Percentiles rank a stretch among this genome's conserved stretches.
Evolutionary conservation across 306 rosid species (phyloP).

Genomic region (Cicer yamashitae): DNA sequence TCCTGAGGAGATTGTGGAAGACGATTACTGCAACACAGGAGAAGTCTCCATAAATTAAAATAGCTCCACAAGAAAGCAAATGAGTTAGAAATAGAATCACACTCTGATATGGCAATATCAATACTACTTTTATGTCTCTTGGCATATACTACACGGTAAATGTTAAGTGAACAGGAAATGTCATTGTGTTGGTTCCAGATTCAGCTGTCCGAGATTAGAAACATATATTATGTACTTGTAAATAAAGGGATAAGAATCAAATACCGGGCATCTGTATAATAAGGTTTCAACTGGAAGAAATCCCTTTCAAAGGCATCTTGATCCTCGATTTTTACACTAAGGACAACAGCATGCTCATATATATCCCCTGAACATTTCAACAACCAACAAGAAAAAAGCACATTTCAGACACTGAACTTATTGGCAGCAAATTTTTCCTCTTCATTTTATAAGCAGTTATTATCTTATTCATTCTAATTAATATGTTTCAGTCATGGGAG

Average conservation of each 20-base stretch:
- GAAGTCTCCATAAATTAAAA: conserved; percentile 19
- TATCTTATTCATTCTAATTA: conserved; percentile 20
- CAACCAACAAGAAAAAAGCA: conserved; percentile 1
- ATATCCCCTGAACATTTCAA: conserved; percentile 81
- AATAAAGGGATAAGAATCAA: conserved; percentile 22
- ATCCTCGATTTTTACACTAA: conserved; percentile 88
- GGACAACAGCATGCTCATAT: conserved; percentile 93
- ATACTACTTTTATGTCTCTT: conserved; percentile 26
- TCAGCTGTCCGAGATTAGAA: conserved; percentile 23
- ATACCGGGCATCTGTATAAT: conserved; percentile 93
- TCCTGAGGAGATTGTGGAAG: conserved; percentile 89
- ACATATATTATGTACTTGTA: not conserved
- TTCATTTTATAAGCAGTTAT: not conserved
- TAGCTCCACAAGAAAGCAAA: not conserved
- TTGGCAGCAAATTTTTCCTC: not conserved
- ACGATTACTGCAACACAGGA: conserved; percentile 64
- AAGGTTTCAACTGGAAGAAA: conserved; percentile 95
- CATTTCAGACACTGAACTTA: conserved; percentile 3
- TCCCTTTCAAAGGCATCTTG: conserved; percentile 97
- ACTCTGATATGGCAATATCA: not conserved
- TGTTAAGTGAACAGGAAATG: conserved; percentile 30
- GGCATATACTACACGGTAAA: conserved; percentile 9
- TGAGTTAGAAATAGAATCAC: conserved; percentile 5
- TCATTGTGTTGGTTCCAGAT: not conserved
- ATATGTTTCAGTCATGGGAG: conserved; percentile 8